Base-by-base conservation (phyloP, 208 protist species). In the Trypanosoma mega region DNA sequence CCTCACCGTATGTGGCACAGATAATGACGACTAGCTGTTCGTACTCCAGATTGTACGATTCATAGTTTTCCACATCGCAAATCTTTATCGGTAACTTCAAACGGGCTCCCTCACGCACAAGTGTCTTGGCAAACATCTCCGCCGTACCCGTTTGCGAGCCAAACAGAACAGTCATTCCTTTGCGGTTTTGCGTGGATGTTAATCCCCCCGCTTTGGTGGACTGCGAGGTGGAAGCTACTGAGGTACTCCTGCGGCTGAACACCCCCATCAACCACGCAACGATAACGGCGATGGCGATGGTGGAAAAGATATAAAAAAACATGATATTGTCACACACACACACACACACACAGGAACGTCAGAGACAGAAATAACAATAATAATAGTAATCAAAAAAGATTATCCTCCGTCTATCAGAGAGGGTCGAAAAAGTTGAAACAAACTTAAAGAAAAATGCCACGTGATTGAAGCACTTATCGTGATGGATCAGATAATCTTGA, bases 1-100 rank as follows among this genome's bases (percentile, higher is more conserved):
- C 92, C 53, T 97, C 92, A 46, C 90, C 94, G 66, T 92, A 95
- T 43, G 91, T 97, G 44, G 90, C 77, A 45, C 89, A 96, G 11
- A 93, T 57, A 51, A 93, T 70, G 21, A 95, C 73, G 24, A 94
- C 76, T 21, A 93, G 67, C 2, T 43, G 61, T 60, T 93, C 86
- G 27, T 77, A 49, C 65, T 89, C 80, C 21, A 92, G 62, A 48
- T 82, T 63, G 66, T 51, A 54, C 9, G 55, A 46, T 14, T 91
- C 73, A 57, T 92, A 94, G 58, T 70, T 75, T 59, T 94, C 87
- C 1, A 80, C 70, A 52, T 92, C 83, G 55, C 65, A 59, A 5
- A 90, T 18, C 31, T 70, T 71, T 9, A 80, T 81, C 2, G 78
- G 74, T 18, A 92, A 61, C n/a, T 82, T 81, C 1, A 90, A 68